Conservation (phyloP, 805 yeast genomes). For the Wickerhamiella brachini region DNA sequence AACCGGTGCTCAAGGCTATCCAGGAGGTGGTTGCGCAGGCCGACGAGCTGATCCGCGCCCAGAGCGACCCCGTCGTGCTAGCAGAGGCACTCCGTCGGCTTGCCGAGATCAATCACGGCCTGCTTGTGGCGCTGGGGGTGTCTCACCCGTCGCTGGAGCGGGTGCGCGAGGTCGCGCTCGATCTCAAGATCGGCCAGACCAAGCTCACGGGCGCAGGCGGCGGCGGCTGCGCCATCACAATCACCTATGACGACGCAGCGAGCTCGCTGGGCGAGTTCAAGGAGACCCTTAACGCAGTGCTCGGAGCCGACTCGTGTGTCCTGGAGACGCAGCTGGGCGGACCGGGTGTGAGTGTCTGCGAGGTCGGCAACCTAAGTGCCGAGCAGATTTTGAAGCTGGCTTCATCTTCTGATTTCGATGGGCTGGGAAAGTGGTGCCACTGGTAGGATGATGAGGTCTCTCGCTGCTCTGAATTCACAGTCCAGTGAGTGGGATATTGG, state of each 20-base stretch:
- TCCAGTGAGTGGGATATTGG: too few relatives aligned
- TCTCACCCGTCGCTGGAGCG: constrained; percentile 84
- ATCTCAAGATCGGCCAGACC: constrained; percentile 60
- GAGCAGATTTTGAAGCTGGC: not conserved
- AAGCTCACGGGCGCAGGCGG: constrained; percentile 98
- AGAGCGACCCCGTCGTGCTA: constrained; percentile 26
- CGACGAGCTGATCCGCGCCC: constrained; percentile 45
- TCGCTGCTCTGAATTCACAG: too few relatives aligned
- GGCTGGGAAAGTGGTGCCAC: constrained; percentile 6
- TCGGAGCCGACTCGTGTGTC: constrained; percentile 49
- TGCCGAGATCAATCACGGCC: constrained; percentile 74
- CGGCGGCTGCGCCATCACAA: constrained; percentile 94
- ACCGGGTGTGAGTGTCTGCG: constrained; percentile 53
- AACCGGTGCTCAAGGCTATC: constrained; percentile 60
- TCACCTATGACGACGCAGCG: constrained; percentile 35
- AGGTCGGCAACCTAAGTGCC: not conserved
- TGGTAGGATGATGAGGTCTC: too few relatives aligned
- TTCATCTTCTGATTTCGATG: not conserved
- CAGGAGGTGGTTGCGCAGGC: constrained; percentile 63
- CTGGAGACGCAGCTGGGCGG: constrained; percentile 81
- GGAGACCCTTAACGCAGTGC: constrained; percentile 23
- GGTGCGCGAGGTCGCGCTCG: constrained; percentile 54
- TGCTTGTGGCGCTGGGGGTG: constrained; percentile 74
- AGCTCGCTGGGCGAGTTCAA: constrained; percentile 19
- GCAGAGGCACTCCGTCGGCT: constrained; percentile 28